Percentiles rank a stretch among this genome's conserved stretches.
phyloP scores from a whole-genome alignment of 257 asterid genomes.

The Lantana camara region DNA sequence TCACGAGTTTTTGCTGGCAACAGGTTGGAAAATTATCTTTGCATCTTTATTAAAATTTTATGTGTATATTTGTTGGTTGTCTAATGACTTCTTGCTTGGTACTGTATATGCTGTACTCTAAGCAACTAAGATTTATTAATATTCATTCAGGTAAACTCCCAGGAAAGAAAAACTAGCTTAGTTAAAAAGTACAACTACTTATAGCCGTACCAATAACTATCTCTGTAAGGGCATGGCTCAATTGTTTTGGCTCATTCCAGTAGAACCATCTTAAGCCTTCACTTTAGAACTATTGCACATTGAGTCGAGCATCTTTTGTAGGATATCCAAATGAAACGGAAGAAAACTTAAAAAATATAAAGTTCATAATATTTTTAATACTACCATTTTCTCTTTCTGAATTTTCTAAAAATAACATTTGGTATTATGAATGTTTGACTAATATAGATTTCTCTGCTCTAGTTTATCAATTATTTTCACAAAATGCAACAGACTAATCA shows the following conservation, averaged over 20 bases:
- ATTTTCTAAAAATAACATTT: neutral
- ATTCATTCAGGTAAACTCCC: neutral
- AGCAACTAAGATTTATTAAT: neutral
- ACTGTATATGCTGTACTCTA: neutral
- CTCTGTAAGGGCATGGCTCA: constrained; percentile 3
- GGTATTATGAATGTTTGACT: neutral
- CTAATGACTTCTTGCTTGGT: constrained; percentile 26
- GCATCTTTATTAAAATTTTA: constrained; percentile 19
- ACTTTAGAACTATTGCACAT: too few species aligned
- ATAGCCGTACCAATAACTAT: constrained; percentile 10
- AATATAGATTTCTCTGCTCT: neutral
- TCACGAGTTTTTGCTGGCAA: constrained; percentile 91
- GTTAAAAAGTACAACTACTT: constrained; percentile 2
- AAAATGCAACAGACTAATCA: neutral
- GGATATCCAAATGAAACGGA: neutral
- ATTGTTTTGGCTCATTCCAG: neutral
- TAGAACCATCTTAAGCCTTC: neutral
- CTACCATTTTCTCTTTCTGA: neutral
- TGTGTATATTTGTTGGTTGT: constrained; percentile 14
- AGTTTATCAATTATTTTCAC: neutral
- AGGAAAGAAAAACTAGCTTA: constrained; percentile 3
- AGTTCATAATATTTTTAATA: neutral
- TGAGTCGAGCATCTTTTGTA: neutral
- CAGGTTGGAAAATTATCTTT: constrained; percentile 62
- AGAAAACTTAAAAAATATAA: neutral